Evolutionary conservation across 345 rosid species (phyloP).

Genomic region (Eucalyptus marginata): DNA sequence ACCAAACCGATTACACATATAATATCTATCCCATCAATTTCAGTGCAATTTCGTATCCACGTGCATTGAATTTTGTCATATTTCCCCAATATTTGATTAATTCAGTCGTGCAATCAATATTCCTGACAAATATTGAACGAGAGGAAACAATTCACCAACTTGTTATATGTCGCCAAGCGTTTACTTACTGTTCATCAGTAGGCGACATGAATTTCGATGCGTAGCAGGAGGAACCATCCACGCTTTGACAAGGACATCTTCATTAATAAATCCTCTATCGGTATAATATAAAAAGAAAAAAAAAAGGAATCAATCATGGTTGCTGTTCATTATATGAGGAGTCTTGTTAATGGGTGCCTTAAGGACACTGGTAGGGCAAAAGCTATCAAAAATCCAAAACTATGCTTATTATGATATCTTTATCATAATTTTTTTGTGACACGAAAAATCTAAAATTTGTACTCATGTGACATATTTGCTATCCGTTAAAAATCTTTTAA

Average conservation of each 20-base stretch:
- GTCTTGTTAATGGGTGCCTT: background rate
- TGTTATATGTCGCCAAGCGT: fast-evolving
- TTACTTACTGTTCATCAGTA: background rate
- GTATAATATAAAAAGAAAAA: background rate
- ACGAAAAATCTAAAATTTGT: fast-evolving
- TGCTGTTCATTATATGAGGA: background rate
- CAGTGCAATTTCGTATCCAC: background rate
- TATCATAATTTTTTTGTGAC: no score
- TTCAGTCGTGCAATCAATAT: background rate
- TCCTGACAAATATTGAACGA: background rate
- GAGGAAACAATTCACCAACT: background rate
- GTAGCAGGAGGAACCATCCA: background rate
- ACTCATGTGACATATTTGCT: fast-evolving
- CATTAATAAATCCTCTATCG: background rate
- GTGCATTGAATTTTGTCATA: background rate
- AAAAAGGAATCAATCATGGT: background rate
- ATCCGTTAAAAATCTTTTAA: no score
- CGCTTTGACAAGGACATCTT: background rate
- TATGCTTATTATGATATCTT: no score
- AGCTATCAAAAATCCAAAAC: fast-evolving
- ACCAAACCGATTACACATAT: background rate
- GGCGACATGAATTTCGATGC: background rate
- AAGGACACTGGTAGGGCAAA: background rate
- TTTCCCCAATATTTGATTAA: background rate
- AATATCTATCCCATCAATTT: background rate